These are phyloP conservation scores for Pleurotus pulmonarius DNA, from an alignment of 768 basidiomycete species.

Conservation along the genomic window DNA sequence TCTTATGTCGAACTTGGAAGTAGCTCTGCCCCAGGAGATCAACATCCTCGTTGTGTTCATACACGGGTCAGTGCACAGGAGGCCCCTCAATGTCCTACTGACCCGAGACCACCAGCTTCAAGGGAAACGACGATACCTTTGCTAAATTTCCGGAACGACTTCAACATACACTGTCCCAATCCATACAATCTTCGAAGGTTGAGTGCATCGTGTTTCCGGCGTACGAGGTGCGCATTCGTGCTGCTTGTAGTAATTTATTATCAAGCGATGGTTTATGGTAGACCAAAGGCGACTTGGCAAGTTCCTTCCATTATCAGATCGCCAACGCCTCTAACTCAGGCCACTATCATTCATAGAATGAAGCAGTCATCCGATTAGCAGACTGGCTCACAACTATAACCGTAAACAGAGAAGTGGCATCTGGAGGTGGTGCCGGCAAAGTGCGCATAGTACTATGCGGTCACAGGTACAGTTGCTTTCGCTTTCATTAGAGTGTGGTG, in stretches of 20 bases:
- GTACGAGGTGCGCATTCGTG: slow-evolving; percentile 61
- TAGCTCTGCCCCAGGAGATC: slow-evolving; percentile 29
- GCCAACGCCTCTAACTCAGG: slow-evolving; percentile 1
- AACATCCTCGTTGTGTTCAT: slow-evolving; percentile 68
- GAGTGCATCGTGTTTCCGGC: slow-evolving; percentile 85
- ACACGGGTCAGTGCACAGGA: slow-evolving; percentile 44
- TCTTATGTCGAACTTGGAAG: too few relatives aligned
- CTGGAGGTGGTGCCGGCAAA: slow-evolving; percentile 65
- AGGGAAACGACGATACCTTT: slow-evolving; percentile 66
- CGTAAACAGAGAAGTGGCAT: slow-evolving; percentile 78
- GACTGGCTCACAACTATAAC: slow-evolving; percentile 92
- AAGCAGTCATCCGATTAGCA: slow-evolving; percentile 80
- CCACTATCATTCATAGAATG: slow-evolving; percentile 41
- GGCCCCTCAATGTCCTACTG: too few relatives aligned
- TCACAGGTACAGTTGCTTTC: slow-evolving; percentile 58
- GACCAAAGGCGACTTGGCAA: slow-evolving; percentile 89
- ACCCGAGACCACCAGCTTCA: slow-evolving; percentile 37
- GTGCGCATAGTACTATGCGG: slow-evolving; percentile 86
- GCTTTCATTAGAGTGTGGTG: neutral
- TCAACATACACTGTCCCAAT: slow-evolving; percentile 70
- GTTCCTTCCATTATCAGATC: slow-evolving; percentile 19
- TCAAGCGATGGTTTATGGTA: slow-evolving; percentile 22
- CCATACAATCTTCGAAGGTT: slow-evolving; percentile 48
- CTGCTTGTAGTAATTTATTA: slow-evolving; percentile 1
- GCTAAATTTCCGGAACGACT: slow-evolving; percentile 75